A percentile compares a stretch with the other conserved stretches of the same genome.
Conservation (phyloP, 495 filamentous ascomycete genomes). For the Aspergillus ellipticus region DNA sequence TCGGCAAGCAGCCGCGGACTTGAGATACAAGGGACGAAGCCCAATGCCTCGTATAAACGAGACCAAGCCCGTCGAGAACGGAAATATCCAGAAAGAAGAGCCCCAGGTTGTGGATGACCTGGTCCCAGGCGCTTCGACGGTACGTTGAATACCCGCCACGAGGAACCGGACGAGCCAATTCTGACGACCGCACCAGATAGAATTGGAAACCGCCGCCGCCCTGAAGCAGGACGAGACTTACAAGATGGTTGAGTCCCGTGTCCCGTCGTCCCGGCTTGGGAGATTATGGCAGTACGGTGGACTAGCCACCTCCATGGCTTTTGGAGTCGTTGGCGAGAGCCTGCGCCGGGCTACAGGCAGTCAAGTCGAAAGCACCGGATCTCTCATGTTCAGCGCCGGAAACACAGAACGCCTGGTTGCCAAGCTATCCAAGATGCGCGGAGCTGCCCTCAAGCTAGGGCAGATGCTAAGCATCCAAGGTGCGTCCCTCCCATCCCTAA, state of each 20-base stretch:
- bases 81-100: conserved; percentile 13
- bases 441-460: conserved; percentile 94
- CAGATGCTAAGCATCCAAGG: conserved; percentile 97
- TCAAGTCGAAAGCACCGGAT: conserved; percentile 59
- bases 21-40: neutral
- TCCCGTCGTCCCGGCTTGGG: conserved; percentile 82
- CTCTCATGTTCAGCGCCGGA: conserved; percentile 78
- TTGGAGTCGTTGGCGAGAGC: conserved; percentile 84
- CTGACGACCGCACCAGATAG: conserved; percentile 13
- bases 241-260: conserved; percentile 80
- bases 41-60: neutral
- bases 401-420: conserved; percentile 92
- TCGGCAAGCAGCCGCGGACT: conserved; percentile 21
- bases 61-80: neutral
- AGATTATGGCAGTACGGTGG: conserved; percentile 93
- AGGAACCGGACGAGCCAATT: neutral
- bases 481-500: too few species aligned
- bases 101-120: conserved; percentile 23
- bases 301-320: conserved; percentile 89
- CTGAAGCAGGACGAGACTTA: conserved; percentile 42
- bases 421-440: conserved; percentile 92
- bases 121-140: conserved; percentile 8
- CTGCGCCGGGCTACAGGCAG: conserved; percentile 64
- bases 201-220: conserved; percentile 8
- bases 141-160: neutral